Evolutionary conservation across 2,329 filamentous ascomycete species (phyloP).

Genomic region (Bipolaris gigantea): DNA sequence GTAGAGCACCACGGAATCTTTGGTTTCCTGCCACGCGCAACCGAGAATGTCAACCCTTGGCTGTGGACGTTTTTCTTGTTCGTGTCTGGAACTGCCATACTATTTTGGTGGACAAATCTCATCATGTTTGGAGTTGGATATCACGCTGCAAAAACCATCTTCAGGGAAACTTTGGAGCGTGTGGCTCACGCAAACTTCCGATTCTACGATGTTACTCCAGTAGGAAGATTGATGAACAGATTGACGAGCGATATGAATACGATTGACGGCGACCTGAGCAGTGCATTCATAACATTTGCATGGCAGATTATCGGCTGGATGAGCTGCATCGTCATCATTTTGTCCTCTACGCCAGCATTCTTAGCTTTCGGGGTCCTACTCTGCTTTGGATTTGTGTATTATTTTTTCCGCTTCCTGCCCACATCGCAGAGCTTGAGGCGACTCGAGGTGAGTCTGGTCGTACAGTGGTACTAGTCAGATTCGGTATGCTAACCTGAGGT

Average conservation of each 20-base stretch:
- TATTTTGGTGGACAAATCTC: conserved; percentile 63
- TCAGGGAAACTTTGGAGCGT: conserved; percentile 69
- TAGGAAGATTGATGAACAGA: conserved; percentile 88
- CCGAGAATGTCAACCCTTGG: conserved; percentile 71
- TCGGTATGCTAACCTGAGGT: conserved; percentile 6
- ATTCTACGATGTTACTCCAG: conserved; percentile 88
- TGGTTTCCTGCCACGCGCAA: conserved; percentile 65
- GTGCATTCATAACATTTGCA: conserved; percentile 70
- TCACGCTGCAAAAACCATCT: conserved; percentile 73
- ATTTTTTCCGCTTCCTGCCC: conserved; percentile 77
- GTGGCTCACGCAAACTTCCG: conserved; percentile 83
- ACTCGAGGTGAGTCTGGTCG: conserved; percentile 60
- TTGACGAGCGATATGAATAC: conserved; percentile 89
- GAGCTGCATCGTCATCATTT: conserved; percentile 75
- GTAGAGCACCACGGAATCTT: conserved; percentile 35
- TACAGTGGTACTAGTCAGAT: neutral
- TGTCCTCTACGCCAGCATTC: conserved; percentile 75
- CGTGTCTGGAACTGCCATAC: conserved; percentile 37
- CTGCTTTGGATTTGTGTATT: conserved; percentile 68
- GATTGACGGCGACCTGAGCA: conserved; percentile 81
- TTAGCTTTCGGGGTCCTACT: conserved; percentile 71
- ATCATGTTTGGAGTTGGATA: conserved; percentile 79
- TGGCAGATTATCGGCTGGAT: conserved; percentile 72
- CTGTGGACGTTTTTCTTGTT: conserved; percentile 69
- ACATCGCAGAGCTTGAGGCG: conserved; percentile 80